phyloP scores from a whole-genome alignment of 305 asterid genomes.

The Fraxinus latifolia region DNA sequence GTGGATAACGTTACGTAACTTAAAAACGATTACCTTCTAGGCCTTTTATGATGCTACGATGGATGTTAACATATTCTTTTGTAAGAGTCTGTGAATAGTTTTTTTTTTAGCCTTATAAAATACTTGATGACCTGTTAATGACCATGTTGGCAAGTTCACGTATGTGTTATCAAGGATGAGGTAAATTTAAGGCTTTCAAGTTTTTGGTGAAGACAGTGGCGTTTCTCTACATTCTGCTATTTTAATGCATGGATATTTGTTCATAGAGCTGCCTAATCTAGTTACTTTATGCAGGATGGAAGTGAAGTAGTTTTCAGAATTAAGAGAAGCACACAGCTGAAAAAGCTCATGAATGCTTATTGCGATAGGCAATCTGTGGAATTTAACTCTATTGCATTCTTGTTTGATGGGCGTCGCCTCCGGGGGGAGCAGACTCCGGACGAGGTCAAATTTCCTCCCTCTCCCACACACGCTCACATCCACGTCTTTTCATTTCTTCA shows the following conservation, averaged over 20 bases:
- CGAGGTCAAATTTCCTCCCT: background rate
- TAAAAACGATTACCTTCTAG: background rate
- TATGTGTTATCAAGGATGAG: background rate
- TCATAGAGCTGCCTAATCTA: background rate
- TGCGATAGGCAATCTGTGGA: slow-evolving; percentile 12
- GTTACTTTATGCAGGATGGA: background rate
- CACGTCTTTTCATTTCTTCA: background rate
- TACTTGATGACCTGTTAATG: background rate
- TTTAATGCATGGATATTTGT: background rate
- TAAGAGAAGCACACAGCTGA: slow-evolving; percentile 14
- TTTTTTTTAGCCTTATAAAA: background rate
- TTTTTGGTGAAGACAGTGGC: background rate
- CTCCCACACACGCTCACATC: background rate
- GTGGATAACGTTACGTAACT: background rate
- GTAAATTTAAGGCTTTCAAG: background rate
- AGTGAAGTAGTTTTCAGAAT: slow-evolving; percentile 7
- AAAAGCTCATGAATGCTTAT: slow-evolving; percentile 13
- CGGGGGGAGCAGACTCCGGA: background rate
- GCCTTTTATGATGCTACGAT: background rate
- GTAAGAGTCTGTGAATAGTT: background rate
- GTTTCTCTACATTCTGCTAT: background rate
- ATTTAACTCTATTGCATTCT: slow-evolving; percentile 10
- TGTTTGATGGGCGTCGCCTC: slow-evolving; percentile 7
- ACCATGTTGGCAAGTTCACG: background rate
- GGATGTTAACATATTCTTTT: background rate